Percentiles rank a stretch among this genome's conserved stretches.
Conservation (phyloP, 2,329 filamentous ascomycete genomes). For the Rutstroemia sydowiana region DNA sequence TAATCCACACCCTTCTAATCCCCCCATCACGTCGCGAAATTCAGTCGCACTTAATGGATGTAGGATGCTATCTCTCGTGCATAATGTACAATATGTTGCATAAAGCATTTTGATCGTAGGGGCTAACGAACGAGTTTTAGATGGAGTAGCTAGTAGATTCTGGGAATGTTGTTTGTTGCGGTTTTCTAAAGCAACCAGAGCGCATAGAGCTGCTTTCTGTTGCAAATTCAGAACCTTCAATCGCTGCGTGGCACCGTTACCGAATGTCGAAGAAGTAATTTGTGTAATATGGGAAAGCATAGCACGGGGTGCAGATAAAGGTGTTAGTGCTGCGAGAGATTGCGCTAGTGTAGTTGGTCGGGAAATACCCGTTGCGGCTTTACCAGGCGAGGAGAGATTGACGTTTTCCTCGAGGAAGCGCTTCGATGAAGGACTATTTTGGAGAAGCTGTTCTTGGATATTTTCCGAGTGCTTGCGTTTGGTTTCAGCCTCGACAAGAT, state of each 20-base stretch:
- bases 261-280: conserved; percentile 82
- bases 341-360: conserved; percentile 38
- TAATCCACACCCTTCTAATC: conserved; percentile 80
- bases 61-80: conserved; percentile 79
- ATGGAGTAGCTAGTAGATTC: conserved; percentile 44
- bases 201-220: conserved; percentile 90
- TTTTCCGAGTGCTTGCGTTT: conserved; percentile 63
- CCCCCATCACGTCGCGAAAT: conserved; percentile 87
- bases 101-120: conserved; percentile 81
- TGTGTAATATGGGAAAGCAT: conserved; percentile 87
- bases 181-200: conserved; percentile 79
- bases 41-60: conserved; percentile 86
- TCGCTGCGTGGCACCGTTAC: conserved; percentile 78
- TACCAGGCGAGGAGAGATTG: conserved; percentile 56
- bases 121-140: conserved; percentile 52
- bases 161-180: conserved; percentile 50
- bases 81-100: conserved; percentile 74
- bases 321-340: conserved; percentile 51
- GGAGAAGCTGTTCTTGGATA: conserved; percentile 47
- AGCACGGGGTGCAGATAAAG: conserved; percentile 77
- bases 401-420: conserved; percentile 73
- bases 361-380: conserved; percentile 28
- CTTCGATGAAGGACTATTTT: conserved; percentile 62
- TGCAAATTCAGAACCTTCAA: conserved; percentile 87
- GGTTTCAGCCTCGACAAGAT: conserved; percentile 81